Base-by-base conservation (phyloP, 345 rosid species). In the Rhizophora apiculata region DNA sequence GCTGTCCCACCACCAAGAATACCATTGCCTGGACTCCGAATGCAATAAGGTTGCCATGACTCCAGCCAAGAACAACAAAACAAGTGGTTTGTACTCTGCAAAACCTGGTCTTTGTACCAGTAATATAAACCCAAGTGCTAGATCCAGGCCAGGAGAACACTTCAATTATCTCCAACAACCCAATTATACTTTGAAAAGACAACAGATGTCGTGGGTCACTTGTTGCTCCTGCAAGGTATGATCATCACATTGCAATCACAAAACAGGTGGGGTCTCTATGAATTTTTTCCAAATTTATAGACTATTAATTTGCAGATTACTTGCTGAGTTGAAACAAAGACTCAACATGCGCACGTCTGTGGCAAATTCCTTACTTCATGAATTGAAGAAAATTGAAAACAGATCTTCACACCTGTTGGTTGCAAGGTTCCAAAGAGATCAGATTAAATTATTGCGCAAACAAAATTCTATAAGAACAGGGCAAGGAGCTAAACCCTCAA, bases 1-100 rank as follows among this genome's bases (percentile, higher is more conserved):
- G 79, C 92, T 85, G 73, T 92, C 93, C 96, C 92, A 87, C 96
- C 93, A 88, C 93, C 93, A 92, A 21, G 90, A 85, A 70, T 92
- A 77, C 36, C 68, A 24, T 53, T 76, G 19, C 69, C 80, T 57
- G 27, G 80, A 68, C 31, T 77, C 80, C 3, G 80, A 77, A 55
- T 72, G 73, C 15, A 57, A 63, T 59, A 77, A 54, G 36, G 70
- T 63, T 8, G 80, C 70, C 80, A 77, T 77, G 73, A 77, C 58
- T 64, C 87, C 93, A 39, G 87, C 89, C 51, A 83, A 57, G n/a
- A 86, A 75, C 71, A 82, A 75, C 39, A 80, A 65, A 15, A 79
- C 80, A 65, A 82, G 67, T 52, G 86, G 88, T 85, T 83, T 90
- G 61, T 89, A 80, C 87, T 86, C 85, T 71, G 81, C 81, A 72